Evolutionary conservation across 257 asterid genomes (phyloP).

Genomic region (Perilla frutescens): DNA sequence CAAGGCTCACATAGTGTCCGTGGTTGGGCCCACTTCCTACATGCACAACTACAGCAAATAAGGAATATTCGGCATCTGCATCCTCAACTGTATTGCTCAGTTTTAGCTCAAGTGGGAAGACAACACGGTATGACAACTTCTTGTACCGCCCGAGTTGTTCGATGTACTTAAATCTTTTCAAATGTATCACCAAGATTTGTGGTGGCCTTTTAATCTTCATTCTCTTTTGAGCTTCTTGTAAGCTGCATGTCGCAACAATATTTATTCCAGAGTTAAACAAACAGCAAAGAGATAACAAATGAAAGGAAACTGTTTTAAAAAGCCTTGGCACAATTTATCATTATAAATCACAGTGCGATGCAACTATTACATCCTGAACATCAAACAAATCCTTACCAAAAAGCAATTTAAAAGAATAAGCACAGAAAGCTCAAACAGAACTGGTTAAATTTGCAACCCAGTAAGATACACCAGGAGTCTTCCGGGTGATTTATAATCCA

Average conservation of each 20-base stretch:
- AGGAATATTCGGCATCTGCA: constrained; percentile 78
- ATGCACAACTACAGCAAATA: constrained; percentile 81
- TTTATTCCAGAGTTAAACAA: background rate
- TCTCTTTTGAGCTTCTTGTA: constrained; percentile 96
- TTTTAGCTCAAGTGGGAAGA: constrained; percentile 84
- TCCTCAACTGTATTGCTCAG: constrained; percentile 86
- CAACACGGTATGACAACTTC: constrained; percentile 85
- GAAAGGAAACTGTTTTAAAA: background rate
- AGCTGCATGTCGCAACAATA: constrained; percentile 49
- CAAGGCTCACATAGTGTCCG: constrained; percentile 92
- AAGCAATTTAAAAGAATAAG: background rate
- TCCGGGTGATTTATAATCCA: background rate
- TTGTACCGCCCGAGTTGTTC: constrained; percentile 82
- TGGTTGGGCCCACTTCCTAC: constrained; percentile 93
- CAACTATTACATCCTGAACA: background rate
- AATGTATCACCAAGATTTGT: constrained; percentile 78
- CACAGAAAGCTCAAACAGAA: background rate
- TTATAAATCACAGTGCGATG: constrained; percentile 14
- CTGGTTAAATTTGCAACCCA: constrained; percentile 23
- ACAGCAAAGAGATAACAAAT: background rate
- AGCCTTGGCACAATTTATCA: constrained; percentile 2
- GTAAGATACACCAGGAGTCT: background rate
- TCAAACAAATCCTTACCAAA: background rate
- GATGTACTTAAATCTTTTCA: constrained; percentile 80
- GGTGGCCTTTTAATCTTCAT: constrained; percentile 90